A percentile compares a stretch with the other conserved stretches of the same genome.
Conservation (phyloP, 306 rosid genomes). For the Medicago truncatula region MtrunA17r5.0-ANR NC_053045.1:23114001-23114500, state of each 20-base stretch:
- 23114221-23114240: conserved; percentile 31
- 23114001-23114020: too few relatives aligned
- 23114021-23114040: too few relatives aligned
- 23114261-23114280: not conserved
- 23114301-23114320: conserved; percentile 41
- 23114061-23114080: too few relatives aligned
- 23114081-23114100: too few relatives aligned
- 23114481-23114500: conserved; percentile 38
- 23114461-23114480: conserved; percentile 6
- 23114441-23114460: not conserved
- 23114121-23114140: not conserved
- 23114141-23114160: not conserved
- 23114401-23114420: conserved; percentile 34
- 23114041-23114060: too few relatives aligned
- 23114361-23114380: not conserved
- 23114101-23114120: too few relatives aligned
- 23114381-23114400: not conserved
- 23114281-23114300: conserved; percentile 20
- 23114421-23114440: not conserved
- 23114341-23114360: conserved; percentile 20
- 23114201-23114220: conserved; percentile 32
- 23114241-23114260: not conserved
- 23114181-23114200: conserved; percentile 5
- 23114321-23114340: not conserved
- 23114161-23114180: not conserved